Base-by-base conservation (phyloP, 2,329 filamentous ascomycete species). In the Pseudopyricularia javanii region DNA sequence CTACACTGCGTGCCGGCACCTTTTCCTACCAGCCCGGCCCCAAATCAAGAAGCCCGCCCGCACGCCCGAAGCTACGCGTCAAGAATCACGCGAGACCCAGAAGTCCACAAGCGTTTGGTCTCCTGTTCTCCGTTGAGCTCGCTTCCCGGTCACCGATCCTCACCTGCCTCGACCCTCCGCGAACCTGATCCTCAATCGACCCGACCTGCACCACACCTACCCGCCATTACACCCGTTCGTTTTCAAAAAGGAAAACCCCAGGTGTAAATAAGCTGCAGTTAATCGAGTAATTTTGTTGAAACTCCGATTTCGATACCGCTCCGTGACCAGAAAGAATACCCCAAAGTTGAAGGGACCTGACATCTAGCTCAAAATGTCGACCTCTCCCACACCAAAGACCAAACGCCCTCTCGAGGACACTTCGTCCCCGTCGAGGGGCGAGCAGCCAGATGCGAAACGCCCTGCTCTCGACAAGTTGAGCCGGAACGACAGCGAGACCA, bases 401-500 rank as follows among this genome's bases (percentile, higher is more conserved):
- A 98, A 98, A 80, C 90, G 93, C 64, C 93, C 93, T 56, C 82
- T 98, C 59, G 93, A 98, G 76, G 93, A 97, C 66, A 87, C 91
- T 11, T 97, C 93, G 17, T 98, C 93, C 9, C 93, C 93, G 34
- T 95, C 90, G 32, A 87, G 87, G 57, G 85, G 86, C 37, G 93
- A 97, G 63, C 91, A 96, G 67, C 93, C 94, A 52, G 93, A 98
- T 62, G 93, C 93, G 57, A 98, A 98, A 75, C 88, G 93, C 60
- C 93, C 89, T 49, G 93, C 93, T 37, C 82, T 98, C 57, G 91
- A 97, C 72, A 98, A 97, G 75, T 77, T 90, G 60, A 77, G 86
- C 61, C 89, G 86, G 68, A 83, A 80, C 53, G 82, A 79, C 26
- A 75, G 80, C 53, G 74, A 79, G 56, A 74, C 78, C 54, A 75